These are phyloP conservation scores for Aspergillus thermomutatus DNA, from an alignment of 2,329 filamentous ascomycete genomes.

Conservation along the genomic window DNA sequence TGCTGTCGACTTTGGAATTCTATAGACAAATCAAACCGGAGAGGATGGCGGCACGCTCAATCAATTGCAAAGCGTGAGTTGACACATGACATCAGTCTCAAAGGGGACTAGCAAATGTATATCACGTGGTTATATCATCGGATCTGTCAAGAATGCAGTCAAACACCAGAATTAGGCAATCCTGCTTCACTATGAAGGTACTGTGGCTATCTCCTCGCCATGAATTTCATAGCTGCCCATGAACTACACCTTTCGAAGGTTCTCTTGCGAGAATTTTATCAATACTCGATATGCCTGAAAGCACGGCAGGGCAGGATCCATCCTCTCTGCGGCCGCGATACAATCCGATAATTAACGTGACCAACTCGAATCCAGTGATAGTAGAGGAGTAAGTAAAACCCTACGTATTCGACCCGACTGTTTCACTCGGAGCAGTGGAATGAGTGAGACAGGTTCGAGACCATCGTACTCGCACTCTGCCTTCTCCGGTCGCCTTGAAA, in stretches of 20 bases:
- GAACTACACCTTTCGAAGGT: not conserved
- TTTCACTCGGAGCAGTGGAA: not conserved
- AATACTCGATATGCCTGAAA: constrained; percentile 19
- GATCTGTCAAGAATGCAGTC: not conserved
- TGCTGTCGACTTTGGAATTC: not conserved
- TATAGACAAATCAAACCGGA: not conserved
- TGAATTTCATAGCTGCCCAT: not conserved
- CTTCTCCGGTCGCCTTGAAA: not conserved
- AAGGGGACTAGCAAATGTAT: constrained; percentile 5
- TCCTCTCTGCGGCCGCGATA: constrained; percentile 32
- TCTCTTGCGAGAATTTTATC: not conserved
- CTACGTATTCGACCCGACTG: not conserved
- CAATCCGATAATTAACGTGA: constrained; percentile 52
- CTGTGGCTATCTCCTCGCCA: not conserved
- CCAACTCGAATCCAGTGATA: constrained; percentile 47
- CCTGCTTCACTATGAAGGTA: not conserved
- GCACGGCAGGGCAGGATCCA: constrained; percentile 15
- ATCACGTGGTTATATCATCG: constrained; percentile 10
- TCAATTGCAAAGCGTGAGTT: not conserved
- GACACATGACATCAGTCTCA: constrained; percentile 15
- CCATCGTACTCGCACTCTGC: not conserved
- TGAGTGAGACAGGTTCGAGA: not conserved
- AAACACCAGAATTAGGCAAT: not conserved
- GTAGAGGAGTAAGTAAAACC: constrained; percentile 44
- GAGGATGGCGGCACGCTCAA: not conserved